Conservation (phyloP, 805 yeast genomes). For the Wickerhamiella azyma region DNA sequence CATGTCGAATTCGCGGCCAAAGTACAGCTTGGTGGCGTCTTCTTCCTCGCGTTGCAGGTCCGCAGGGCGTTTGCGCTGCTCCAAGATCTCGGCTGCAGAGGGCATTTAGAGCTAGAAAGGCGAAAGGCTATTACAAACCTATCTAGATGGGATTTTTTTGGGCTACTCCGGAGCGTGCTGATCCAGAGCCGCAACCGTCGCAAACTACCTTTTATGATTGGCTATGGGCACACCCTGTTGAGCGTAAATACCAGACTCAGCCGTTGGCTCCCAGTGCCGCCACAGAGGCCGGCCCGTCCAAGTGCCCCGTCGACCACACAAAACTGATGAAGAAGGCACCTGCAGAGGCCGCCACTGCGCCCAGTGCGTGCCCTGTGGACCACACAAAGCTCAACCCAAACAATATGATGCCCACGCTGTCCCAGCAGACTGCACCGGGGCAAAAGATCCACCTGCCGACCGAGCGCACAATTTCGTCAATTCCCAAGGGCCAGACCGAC, state of each 20-base stretch:
- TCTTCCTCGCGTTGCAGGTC: constrained; percentile 49
- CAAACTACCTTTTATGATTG: constrained; percentile 1
- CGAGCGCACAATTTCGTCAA: constrained; percentile 67
- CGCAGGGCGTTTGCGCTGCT: constrained; percentile 53
- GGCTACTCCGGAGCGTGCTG: neutral
- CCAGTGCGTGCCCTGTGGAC: constrained; percentile 27
- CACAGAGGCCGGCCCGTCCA: constrained; percentile 13
- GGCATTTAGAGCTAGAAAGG: constrained; percentile 5
- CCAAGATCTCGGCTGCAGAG: constrained; percentile 8
- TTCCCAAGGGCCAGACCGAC: constrained; percentile 63
- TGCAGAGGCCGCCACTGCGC: constrained; percentile 10
- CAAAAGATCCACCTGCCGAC: constrained; percentile 71
- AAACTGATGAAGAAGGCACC: constrained; percentile 17
- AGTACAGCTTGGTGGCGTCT: constrained; percentile 71
- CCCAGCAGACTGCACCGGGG: constrained; percentile 64
- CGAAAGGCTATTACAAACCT: neutral
- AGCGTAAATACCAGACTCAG: neutral
- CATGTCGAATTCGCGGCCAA: constrained; percentile 86
- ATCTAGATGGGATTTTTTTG: constrained; percentile 9
- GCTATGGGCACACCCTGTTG: constrained; percentile 7
- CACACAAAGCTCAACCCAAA: constrained; percentile 53
- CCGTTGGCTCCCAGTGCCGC: neutral
- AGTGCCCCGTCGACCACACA: constrained; percentile 33
- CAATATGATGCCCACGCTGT: constrained; percentile 60
- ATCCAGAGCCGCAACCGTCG: neutral